Percentiles rank a stretch among this genome's conserved stretches.
Evolutionary conservation across 257 asterid species (phyloP).

Genomic region (Hygrophila difformis): DNA sequence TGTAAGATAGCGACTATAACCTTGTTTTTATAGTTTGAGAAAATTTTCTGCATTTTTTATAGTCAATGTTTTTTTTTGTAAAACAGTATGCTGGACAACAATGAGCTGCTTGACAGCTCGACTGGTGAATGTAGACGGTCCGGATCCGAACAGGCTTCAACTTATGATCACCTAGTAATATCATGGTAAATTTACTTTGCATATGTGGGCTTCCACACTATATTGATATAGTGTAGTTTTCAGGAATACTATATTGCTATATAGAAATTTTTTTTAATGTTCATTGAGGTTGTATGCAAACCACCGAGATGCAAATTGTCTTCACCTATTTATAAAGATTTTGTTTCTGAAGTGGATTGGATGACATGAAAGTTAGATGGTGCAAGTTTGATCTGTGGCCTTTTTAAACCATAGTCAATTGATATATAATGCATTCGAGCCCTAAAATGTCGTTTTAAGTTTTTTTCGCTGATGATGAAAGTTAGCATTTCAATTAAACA

Average conservation of each 20-base stretch:
- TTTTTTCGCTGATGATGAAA: background rate
- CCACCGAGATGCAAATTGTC: no score
- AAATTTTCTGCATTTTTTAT: slow-evolving; percentile 10
- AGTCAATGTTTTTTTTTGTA: background rate
- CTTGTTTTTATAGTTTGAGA: slow-evolving; percentile 2
- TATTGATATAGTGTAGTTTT: no score
- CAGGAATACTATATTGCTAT: slow-evolving; percentile 1
- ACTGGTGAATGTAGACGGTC: slow-evolving; percentile 48
- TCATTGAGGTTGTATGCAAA: no score
- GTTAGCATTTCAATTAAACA: no score
- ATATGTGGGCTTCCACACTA: background rate
- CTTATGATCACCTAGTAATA: slow-evolving; percentile 21
- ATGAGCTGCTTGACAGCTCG: slow-evolving; percentile 29
- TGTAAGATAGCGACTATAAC: slow-evolving; percentile 31
- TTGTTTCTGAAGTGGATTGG: background rate
- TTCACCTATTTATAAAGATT: background rate
- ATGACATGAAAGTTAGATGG: background rate
- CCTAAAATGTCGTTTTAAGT: background rate
- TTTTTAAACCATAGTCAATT: background rate
- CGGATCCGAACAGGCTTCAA: slow-evolving; percentile 15
- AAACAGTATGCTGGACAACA: slow-evolving; percentile 69
- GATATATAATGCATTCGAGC: background rate
- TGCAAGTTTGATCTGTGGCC: background rate
- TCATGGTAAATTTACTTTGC: slow-evolving; percentile 34
- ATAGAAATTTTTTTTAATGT: no score